Percentiles rank a stretch among this genome's conserved stretches.
Evolutionary conservation across 1,139 yeast species (phyloP).

Genomic region (Magnusiomyces starmeri): DNA sequence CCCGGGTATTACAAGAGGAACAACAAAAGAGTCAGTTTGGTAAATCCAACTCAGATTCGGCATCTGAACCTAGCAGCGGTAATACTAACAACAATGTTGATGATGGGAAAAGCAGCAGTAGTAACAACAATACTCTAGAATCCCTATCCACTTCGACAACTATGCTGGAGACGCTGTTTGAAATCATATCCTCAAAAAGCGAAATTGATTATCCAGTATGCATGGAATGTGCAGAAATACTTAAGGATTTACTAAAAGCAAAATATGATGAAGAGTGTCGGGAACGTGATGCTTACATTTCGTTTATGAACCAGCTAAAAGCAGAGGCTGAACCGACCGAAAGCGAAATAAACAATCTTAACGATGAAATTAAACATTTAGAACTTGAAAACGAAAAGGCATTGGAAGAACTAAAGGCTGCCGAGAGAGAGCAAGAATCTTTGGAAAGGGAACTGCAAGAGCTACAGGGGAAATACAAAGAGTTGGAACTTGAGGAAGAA

Average conservation of each 20-base stretch:
- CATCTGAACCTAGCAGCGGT: not conserved
- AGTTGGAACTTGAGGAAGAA: constrained; percentile 38
- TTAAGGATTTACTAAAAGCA: constrained; percentile 59
- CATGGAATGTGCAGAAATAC: constrained; percentile 65
- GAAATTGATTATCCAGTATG: constrained; percentile 89
- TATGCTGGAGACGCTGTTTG: constrained; percentile 54
- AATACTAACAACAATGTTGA: not conserved
- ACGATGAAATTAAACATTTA: constrained; percentile 38
- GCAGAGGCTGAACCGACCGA: constrained; percentile 43
- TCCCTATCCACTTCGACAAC: constrained; percentile 39
- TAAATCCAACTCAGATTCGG: not conserved
- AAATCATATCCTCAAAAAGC: constrained; percentile 58
- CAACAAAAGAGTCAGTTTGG: not conserved
- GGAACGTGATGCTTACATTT: constrained; percentile 73
- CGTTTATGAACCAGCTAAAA: constrained; percentile 61
- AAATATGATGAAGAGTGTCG: constrained; percentile 67
- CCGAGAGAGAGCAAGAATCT: constrained; percentile 28
- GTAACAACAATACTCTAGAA: constrained; percentile 18
- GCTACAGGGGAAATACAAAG: constrained; percentile 32
- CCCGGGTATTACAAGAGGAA: constrained; percentile 2
- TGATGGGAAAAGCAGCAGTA: no score
- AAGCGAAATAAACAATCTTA: constrained; percentile 40
- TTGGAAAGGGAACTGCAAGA: constrained; percentile 36
- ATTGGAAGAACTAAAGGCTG: constrained; percentile 19
- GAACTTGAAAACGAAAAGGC: constrained; percentile 25